Evolutionary conservation across 257 asterid genomes (phyloP), one percentile per base, ranked within the genome.

Genomic region (Scutellaria minor): DNA sequence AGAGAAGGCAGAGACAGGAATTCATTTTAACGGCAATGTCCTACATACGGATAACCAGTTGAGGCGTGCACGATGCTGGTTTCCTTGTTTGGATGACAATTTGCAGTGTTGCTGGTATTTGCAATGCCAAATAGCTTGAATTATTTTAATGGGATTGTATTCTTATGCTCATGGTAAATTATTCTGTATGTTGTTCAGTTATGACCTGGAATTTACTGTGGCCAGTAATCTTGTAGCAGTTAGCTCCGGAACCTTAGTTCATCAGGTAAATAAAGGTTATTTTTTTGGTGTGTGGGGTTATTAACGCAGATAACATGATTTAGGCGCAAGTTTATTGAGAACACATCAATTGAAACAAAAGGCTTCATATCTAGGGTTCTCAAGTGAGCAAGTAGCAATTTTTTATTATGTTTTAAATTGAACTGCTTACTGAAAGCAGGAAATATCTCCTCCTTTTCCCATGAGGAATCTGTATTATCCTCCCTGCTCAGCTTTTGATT

Each of bases 61-160:
- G 78, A 83, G 98, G 87, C 98, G 98, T 45, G 96, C 99, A n/a
- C 85, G 99, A 60, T 95, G 98, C 79, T 95, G 98, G 98, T 95
- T 95, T 80, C 99, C 99, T 64, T 95, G 99, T 85, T 82, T 95
- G 92, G 99, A 95, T 73, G 98, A 95, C 84, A 85, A 77, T 83
- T 77, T 84, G 76, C 98, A 95, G 86, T 80, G 84, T 80, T 95
- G 98, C 90, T 83, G 98, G 99, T 95, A 85, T 73, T 82, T 74
- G 52, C 73, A 35, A 58, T 14, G 59, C 53, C 51, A 62, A 37
- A 68, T 52, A 50, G 58, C 54, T 45, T 76, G 45, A 51, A 72
- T 48, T 56, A 69, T 51, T 68, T 55, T 22, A 45, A 7, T 31
- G 41, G 46, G 62, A 52, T 41, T 61, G 46, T 40, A 52, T 65